Evolutionary conservation across 352 stramenopile genomes (phyloP).

Genomic region (Halophytophthora polymorphica): DNA sequence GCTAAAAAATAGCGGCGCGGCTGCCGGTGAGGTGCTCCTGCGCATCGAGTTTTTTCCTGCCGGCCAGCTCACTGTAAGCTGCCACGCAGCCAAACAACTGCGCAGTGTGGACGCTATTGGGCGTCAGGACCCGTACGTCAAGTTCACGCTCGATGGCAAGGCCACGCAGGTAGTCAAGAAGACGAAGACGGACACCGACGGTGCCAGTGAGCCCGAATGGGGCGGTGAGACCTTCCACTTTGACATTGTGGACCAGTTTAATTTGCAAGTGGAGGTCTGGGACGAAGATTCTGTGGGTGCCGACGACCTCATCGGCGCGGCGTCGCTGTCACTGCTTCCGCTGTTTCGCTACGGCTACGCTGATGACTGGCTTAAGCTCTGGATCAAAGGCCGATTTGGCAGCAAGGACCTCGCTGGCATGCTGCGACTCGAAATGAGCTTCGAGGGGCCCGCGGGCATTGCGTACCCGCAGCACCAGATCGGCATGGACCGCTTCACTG

Average conservation of each 20-base stretch:
- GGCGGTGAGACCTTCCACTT: constrained; percentile 79
- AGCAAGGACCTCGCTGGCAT: constrained; percentile 83
- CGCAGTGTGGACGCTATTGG: constrained; percentile 74
- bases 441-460: constrained; percentile 73
- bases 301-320: constrained; percentile 87
- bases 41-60: constrained; percentile 84
- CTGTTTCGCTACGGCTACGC: constrained; percentile 88
- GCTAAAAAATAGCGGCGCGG: constrained; percentile 57
- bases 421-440: constrained; percentile 86
- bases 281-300: constrained; percentile 90
- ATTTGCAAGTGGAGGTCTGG: constrained; percentile 87
- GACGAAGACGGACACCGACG: constrained; percentile 87
- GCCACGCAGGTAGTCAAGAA: constrained; percentile 70
- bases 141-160: constrained; percentile 71
- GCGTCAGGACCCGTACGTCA: constrained; percentile 76
- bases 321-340: constrained; percentile 83
- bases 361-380: constrained; percentile 88
- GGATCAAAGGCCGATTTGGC: constrained; percentile 85
- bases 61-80: constrained; percentile 59
- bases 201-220: constrained; percentile 82
- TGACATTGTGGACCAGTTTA: constrained; percentile 92
- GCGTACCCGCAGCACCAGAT: constrained; percentile 90
- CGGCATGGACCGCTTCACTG: constrained; percentile 68
- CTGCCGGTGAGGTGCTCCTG: constrained; percentile 72
- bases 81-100: constrained; percentile 57